phyloP scores from a whole-genome alignment of 2,329 filamentous ascomycete species.

The Alternaria viburni region DNA sequence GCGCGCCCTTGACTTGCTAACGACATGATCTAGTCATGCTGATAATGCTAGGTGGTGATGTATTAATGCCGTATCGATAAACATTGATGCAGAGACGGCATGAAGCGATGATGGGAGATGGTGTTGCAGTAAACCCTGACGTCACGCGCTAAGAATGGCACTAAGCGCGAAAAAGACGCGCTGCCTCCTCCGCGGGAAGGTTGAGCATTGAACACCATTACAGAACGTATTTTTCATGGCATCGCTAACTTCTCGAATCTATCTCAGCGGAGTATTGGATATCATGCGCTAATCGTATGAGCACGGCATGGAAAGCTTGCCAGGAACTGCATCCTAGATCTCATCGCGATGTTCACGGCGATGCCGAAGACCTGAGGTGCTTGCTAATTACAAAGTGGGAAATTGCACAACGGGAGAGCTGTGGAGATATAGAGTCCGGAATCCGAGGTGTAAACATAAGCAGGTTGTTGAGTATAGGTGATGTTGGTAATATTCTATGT shows the following conservation, averaged over 20 bases:
- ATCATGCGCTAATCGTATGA: background rate
- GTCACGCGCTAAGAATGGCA: background rate
- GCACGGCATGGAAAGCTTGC: background rate
- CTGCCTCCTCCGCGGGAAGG: background rate
- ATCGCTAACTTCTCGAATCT: background rate
- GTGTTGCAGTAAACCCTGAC: background rate
- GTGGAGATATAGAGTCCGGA: background rate
- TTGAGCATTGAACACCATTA: background rate
- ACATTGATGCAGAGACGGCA: background rate
- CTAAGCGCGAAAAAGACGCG: background rate
- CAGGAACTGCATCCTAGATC: background rate
- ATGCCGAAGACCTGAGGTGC: background rate
- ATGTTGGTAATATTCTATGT: background rate
- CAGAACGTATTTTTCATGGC: background rate
- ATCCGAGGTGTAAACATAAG: background rate
- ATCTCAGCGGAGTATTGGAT: background rate
- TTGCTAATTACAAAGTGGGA: background rate
- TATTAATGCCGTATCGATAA: background rate
- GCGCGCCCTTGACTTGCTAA: too few species aligned
- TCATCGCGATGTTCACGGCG: background rate
- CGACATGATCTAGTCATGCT: too few species aligned
- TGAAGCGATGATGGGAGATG: background rate
- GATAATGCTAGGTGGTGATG: background rate
- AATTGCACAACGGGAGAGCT: background rate
- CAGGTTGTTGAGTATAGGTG: background rate